These are phyloP conservation scores for Bryum argenteum DNA, from an alignment of 225 moss, liverwort and hornwort genomes.

Conservation along the genomic window DNA sequence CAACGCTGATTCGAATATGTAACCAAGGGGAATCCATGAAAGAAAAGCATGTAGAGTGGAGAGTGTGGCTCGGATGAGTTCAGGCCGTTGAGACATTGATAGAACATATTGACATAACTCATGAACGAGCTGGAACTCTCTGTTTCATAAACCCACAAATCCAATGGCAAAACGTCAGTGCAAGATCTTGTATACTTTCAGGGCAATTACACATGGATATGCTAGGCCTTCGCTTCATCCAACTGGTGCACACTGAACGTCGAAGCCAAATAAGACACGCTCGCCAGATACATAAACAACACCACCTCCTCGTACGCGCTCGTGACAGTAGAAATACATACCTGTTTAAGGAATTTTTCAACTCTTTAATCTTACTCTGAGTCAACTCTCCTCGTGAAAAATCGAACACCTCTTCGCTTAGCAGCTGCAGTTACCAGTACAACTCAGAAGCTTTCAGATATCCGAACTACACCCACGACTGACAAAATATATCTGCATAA, in stretches of 20 bases:
- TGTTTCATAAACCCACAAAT: constrained; percentile 45
- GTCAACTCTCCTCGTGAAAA: constrained; percentile 97
- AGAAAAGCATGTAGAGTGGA: constrained; percentile 90
- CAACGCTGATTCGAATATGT: constrained; percentile 91
- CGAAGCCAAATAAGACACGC: not conserved
- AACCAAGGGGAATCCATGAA: constrained; percentile 97
- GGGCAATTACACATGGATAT: not conserved
- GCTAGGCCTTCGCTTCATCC: not conserved
- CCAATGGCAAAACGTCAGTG: constrained; percentile 25
- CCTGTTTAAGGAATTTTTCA: constrained; percentile 95
- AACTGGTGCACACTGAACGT: not conserved
- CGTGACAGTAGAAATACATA: constrained; percentile 5
- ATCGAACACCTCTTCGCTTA: constrained; percentile 99
- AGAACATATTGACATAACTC: constrained; percentile 96
- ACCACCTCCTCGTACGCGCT: not conserved
- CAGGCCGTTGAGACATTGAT: constrained; percentile 85
- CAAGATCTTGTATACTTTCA: too few relatives aligned
- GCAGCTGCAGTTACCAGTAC: constrained; percentile 55
- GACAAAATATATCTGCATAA: not conserved
- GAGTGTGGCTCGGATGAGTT: constrained; percentile 90
- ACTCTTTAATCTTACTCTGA: constrained; percentile 93
- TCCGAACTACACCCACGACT: not conserved
- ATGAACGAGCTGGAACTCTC: constrained; percentile 94
- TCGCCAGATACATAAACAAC: not conserved
- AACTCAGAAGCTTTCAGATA: not conserved